Percentiles rank a stretch among this genome's conserved stretches.
phyloP scores from a whole-genome alignment of 345 rosid genomes.

The Xanthoceras sorbifolium region DNA sequence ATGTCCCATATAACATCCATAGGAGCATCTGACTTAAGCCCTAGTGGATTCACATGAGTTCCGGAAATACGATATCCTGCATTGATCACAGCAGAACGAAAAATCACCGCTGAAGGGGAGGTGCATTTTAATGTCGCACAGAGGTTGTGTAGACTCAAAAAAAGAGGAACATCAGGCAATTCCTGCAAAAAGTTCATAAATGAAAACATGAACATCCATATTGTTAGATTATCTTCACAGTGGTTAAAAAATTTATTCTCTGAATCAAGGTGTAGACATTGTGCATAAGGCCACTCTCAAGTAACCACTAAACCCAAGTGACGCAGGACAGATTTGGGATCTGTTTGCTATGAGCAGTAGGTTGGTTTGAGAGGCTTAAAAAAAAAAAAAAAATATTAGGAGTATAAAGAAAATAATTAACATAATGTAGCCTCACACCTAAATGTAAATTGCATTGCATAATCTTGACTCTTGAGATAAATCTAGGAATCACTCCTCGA shows the following conservation, averaged over 20 bases:
- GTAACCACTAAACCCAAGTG: not conserved
- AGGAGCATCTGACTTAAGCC: constrained; percentile 97
- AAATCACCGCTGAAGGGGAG: constrained; percentile 92
- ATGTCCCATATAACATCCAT: constrained; percentile 99
- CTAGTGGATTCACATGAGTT: constrained; percentile 87
- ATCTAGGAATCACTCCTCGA: not conserved
- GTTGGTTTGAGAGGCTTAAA: not conserved
- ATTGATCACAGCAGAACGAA: constrained; percentile 92
- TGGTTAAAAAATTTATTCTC: not conserved
- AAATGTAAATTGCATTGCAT: not conserved
- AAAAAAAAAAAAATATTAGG: not conserved
- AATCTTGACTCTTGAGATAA: not conserved
- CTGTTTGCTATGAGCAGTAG: not conserved
- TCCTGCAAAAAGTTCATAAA: constrained; percentile 55
- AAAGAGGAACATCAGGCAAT: constrained; percentile 91
- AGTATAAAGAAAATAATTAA: not conserved
- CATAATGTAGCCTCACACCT: not conserved
- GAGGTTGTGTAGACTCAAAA: constrained; percentile 91
- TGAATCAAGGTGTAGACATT: not conserved
- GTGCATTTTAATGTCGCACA: constrained; percentile 93
- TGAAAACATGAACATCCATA: constrained; percentile 6
- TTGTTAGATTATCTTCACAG: not conserved
- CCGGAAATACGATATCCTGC: constrained; percentile 95
- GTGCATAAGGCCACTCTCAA: not conserved
- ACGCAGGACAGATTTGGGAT: not conserved